These are phyloP conservation scores for Globisporangium spinosum DNA, from an alignment of 352 stramenopile species.

Conservation along the genomic window DNA sequence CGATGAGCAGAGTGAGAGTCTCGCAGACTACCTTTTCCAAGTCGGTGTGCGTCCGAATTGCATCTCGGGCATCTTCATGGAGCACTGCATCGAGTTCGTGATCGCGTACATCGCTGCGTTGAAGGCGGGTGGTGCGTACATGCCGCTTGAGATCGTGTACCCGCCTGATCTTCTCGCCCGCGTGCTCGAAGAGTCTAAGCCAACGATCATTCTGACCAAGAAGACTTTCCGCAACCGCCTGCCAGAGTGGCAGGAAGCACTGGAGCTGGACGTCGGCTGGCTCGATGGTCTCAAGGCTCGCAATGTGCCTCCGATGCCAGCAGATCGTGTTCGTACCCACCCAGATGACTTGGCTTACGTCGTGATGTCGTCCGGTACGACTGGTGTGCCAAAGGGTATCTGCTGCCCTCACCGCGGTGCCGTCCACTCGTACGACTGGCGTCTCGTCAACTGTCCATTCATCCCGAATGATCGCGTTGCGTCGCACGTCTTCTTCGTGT, in stretches of 20 bases:
- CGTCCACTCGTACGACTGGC: conserved; percentile 91
- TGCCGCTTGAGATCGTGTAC: conserved; percentile 89
- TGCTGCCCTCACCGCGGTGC: conserved; percentile 91
- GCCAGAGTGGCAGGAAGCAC: conserved; percentile 58
- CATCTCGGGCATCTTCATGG: conserved; percentile 88
- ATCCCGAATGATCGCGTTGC: conserved; percentile 79
- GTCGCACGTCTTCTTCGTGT: conserved; percentile 95
- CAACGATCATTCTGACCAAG: conserved; percentile 87
- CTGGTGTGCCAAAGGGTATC: conserved; percentile 91
- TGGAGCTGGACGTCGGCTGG: conserved; percentile 69
- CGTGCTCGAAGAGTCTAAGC: conserved; percentile 87
- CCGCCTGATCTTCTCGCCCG: conserved; percentile 86
- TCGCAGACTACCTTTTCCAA: conserved; percentile 65
- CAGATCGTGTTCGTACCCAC: conserved; percentile 51
- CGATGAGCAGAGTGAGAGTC: conserved; percentile 58
- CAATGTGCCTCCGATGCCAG: conserved; percentile 44
- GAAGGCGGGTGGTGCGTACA: conserved; percentile 90
- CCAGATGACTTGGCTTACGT: conserved; percentile 91
- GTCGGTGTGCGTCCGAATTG: conserved; percentile 60
- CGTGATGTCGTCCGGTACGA: conserved; percentile 92
- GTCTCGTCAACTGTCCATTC: conserved; percentile 70
- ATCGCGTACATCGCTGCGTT: conserved; percentile 88
- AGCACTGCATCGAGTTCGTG: conserved; percentile 90
- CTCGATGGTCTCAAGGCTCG: conserved; percentile 24
- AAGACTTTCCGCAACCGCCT: conserved; percentile 58